Conservation (phyloP, 1,139 yeast genomes). For the Yamadazyma atmosphaerica region DNA sequence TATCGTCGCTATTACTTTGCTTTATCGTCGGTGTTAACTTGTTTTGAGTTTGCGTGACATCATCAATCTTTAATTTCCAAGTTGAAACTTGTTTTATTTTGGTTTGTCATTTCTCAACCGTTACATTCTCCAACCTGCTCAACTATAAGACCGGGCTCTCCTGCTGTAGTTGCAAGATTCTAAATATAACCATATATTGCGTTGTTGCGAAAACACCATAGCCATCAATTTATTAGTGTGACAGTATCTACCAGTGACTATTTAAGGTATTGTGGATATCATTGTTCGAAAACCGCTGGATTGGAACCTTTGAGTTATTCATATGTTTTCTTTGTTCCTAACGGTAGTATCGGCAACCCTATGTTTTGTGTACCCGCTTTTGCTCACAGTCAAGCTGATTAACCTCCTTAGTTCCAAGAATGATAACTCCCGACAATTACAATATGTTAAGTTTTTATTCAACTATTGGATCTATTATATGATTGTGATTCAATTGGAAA, state of each 20-base stretch:
- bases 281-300: too few relatives aligned
- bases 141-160: too few relatives aligned
- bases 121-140: background rate
- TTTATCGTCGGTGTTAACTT: too few relatives aligned
- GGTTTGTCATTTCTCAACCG: background rate
- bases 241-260: too few relatives aligned
- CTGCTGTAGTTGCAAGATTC: too few relatives aligned
- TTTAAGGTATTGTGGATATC: too few relatives aligned
- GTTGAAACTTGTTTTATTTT: background rate
- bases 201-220: too few relatives aligned
- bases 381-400: conserved; percentile 19
- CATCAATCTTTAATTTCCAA: too few relatives aligned
- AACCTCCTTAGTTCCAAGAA: conserved; percentile 8
- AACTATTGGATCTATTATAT: conserved; percentile 29
- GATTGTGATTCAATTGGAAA: conserved; percentile 16
- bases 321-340: conserved; percentile 7
- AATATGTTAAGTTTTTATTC: conserved; percentile 21
- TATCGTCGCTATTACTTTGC: too few relatives aligned
- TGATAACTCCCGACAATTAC: conserved; percentile 8
- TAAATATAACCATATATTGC: too few relatives aligned
- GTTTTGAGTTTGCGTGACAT: conserved; percentile 1
- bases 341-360: conserved; percentile 3
- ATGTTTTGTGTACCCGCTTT: conserved; percentile 18
- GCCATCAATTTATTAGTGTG: too few relatives aligned
- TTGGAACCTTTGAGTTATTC: background rate